Percentiles rank a stretch among this genome's conserved stretches.
phyloP scores from a whole-genome alignment of 2,329 filamentous ascomycete genomes.

The Neonectria neomacrospora region DNA sequence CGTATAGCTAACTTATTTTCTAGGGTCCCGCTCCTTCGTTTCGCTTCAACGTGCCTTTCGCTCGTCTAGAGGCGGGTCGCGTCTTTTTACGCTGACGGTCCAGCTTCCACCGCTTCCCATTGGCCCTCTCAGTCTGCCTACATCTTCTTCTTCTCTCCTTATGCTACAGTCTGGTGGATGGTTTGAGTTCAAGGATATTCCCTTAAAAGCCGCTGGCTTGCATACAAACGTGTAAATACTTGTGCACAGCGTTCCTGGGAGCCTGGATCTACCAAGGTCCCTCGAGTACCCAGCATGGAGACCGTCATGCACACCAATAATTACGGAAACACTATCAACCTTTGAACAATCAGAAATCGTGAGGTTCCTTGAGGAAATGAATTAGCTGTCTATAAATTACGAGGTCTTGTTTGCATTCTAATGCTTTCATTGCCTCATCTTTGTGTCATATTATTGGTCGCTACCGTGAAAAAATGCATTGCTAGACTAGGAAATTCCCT shows the following conservation, averaged over 20 bases:
- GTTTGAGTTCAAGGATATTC: not conserved
- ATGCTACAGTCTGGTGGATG: not conserved
- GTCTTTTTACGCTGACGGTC: slow-evolving; percentile 10
- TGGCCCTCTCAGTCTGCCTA: slow-evolving; percentile 20
- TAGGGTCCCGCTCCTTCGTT: not conserved
- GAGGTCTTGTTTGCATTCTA: slow-evolving; percentile 5
- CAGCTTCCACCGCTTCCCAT: slow-evolving; percentile 29
- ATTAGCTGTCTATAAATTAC: slow-evolving; percentile 18
- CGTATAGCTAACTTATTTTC: not conserved
- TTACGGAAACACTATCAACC: not conserved
- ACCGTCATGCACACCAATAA: not conserved
- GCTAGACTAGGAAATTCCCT: slow-evolving; percentile 19
- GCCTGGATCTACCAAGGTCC: not conserved
- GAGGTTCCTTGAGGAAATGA: not conserved
- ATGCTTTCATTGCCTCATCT: slow-evolving; percentile 8
- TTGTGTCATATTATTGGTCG: slow-evolving; percentile 24
- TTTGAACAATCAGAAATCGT: not conserved
- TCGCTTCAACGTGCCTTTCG: not conserved
- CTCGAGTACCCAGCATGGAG: not conserved
- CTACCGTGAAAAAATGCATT: slow-evolving; percentile 25
- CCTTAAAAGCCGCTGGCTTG: too few species aligned
- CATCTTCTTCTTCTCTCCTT: not conserved
- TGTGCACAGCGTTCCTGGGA: not conserved
- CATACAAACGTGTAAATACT: not conserved
- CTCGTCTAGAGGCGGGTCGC: not conserved